phyloP scores from a whole-genome alignment of 768 basidiomycete species.

The Mycena pura region DNA sequence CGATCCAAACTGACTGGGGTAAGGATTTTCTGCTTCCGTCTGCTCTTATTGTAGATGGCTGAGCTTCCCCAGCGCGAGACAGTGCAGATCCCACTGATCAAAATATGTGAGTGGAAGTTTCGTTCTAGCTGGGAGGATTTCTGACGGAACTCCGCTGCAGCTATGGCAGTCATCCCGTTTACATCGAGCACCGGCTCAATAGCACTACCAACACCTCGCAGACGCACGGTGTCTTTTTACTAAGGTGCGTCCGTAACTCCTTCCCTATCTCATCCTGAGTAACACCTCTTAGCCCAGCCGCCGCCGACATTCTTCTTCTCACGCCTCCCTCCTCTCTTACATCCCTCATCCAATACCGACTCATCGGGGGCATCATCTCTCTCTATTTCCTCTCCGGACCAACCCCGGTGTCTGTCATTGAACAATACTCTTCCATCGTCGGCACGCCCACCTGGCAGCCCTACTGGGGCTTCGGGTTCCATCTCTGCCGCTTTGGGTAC shows the following conservation, averaged over 20 bases:
- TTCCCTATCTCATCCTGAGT: slow-evolving; percentile 1
- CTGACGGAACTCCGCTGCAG: slow-evolving; percentile 6
- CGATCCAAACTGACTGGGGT: slow-evolving; percentile 70
- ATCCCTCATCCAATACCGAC: slow-evolving; percentile 73
- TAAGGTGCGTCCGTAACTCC: slow-evolving; percentile 45
- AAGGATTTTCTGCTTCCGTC: neutral
- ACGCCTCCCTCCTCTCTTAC: slow-evolving; percentile 61
- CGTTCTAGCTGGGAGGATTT: slow-evolving; percentile 5
- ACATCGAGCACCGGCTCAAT: slow-evolving; percentile 74
- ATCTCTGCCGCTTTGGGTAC: slow-evolving; percentile 61
- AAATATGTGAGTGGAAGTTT: slow-evolving; percentile 46
- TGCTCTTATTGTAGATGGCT: slow-evolving; percentile 1
- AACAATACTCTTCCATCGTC: slow-evolving; percentile 70
- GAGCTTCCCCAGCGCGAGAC: slow-evolving; percentile 51
- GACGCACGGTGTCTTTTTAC: slow-evolving; percentile 79
- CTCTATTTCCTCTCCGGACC: slow-evolving; percentile 81
- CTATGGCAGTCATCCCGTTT: slow-evolving; percentile 75
- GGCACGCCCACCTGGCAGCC: slow-evolving; percentile 76
- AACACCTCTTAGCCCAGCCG: slow-evolving; percentile 32
- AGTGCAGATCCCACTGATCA: slow-evolving; percentile 66
- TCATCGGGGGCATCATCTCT: slow-evolving; percentile 77
- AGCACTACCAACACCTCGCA: slow-evolving; percentile 53
- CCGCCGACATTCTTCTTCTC: slow-evolving; percentile 71
- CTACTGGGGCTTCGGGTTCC: slow-evolving; percentile 79
- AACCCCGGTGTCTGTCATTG: slow-evolving; percentile 60